A percentile compares a stretch with the other conserved stretches of the same genome.
Evolutionary conservation across 805 yeast species (phyloP).

Genomic region (Metschnikowia matae): DNA sequence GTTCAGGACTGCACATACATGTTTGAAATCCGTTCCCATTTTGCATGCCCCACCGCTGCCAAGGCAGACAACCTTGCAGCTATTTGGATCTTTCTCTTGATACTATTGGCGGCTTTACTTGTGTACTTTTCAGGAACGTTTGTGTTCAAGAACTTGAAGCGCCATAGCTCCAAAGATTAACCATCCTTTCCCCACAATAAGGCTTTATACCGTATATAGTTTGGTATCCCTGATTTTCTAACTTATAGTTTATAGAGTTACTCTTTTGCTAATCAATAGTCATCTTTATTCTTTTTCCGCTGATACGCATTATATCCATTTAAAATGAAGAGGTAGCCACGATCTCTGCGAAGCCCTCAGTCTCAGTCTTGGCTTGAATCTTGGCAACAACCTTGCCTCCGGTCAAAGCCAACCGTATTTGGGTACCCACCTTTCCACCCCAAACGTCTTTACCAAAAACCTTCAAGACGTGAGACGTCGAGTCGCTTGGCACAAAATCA

Average conservation of each 20-base stretch:
- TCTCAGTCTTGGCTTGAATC: constrained; percentile 48
- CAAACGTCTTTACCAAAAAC: constrained; percentile 74
- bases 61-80: constrained; percentile 21
- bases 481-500: constrained; percentile 56
- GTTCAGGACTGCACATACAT: constrained; percentile 74
- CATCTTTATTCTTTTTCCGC: neutral
- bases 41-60: constrained; percentile 73
- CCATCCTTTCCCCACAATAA: neutral
- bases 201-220: no score
- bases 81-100: constrained; percentile 54
- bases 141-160: constrained; percentile 22
- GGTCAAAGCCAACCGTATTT: constrained; percentile 47
- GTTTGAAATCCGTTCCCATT: constrained; percentile 79
- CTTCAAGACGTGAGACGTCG: constrained; percentile 69
- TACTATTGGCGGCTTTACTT: constrained; percentile 40
- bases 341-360: constrained; percentile 26
- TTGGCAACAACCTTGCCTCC: constrained; percentile 59
- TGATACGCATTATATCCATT: neutral
- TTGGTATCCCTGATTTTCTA: no score
- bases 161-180: neutral
- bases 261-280: neutral
- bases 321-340: constrained; percentile 12
- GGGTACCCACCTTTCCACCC: constrained; percentile 52
- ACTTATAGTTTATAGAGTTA: no score
- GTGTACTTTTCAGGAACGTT: constrained; percentile 39